Evolutionary conservation across 257 asterid species (phyloP).

Genomic region (Henckelia pumila): DNA sequence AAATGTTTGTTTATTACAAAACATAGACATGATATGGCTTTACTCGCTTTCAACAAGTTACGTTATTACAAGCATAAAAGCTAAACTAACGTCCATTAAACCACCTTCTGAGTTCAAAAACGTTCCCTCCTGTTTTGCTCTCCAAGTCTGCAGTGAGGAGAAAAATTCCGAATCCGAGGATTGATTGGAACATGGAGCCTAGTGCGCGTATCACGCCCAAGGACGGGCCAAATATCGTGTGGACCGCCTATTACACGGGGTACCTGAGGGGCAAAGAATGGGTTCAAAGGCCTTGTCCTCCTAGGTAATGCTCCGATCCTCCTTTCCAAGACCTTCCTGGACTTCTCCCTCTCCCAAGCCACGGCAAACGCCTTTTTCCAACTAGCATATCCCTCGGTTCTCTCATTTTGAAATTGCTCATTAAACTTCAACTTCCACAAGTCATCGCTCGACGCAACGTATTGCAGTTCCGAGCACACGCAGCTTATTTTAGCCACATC

Average conservation of each 20-base stretch:
- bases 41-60: background rate
- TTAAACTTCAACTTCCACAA: slow-evolving; percentile 66
- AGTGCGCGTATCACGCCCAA: slow-evolving; percentile 23
- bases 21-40: background rate
- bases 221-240: slow-evolving; percentile 31
- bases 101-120: slow-evolving; percentile 2
- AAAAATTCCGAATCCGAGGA: slow-evolving; percentile 23
- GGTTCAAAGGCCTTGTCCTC: slow-evolving; percentile 34
- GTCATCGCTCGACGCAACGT: slow-evolving; percentile 63
- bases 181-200: slow-evolving; percentile 16
- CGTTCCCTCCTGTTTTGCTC: slow-evolving; percentile 11
- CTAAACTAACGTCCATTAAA: too few species aligned
- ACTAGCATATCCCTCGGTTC: slow-evolving; percentile 28
- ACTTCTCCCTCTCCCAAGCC: slow-evolving; percentile 35
- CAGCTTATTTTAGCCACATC: slow-evolving; percentile 64
- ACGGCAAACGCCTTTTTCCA: slow-evolving; percentile 67
- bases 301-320: slow-evolving; percentile 16
- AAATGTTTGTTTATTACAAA: too few species aligned
- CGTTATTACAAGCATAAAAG: background rate
- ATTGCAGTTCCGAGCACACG: slow-evolving; percentile 54
- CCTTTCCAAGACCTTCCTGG: slow-evolving; percentile 28
- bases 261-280: slow-evolving; percentile 29
- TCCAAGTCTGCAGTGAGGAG: slow-evolving; percentile 45
- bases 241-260: slow-evolving; percentile 49
- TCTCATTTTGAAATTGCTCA: slow-evolving; percentile 44